Evolutionary conservation across 345 rosid genomes (phyloP).

Genomic region (Citrus maxima): DNA sequence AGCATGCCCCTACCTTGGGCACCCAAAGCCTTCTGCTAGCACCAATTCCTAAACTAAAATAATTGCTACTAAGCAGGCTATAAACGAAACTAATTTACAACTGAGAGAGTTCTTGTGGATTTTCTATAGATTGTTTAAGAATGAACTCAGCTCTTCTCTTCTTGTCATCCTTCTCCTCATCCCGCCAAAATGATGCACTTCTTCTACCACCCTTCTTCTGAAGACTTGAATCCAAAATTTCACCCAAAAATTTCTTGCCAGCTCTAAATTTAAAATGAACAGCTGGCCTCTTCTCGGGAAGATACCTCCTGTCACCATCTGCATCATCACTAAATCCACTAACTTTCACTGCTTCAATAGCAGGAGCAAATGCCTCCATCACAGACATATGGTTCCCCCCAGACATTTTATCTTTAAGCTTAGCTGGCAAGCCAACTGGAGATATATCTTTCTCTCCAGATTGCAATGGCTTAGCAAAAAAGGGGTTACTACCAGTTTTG

Average conservation of each 20-base stretch:
- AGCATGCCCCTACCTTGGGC: constrained; percentile 6
- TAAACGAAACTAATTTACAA: constrained; percentile 40
- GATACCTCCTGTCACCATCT: constrained; percentile 39
- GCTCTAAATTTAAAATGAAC: constrained; percentile 55
- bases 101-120: constrained; percentile 85
- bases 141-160: constrained; percentile 94
- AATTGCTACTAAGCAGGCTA: constrained; percentile 7
- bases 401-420: constrained; percentile 25
- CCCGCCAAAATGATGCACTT: constrained; percentile 41
- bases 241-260: constrained; percentile 63
- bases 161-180: constrained; percentile 92
- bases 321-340: constrained; percentile 37
- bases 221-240: constrained; percentile 56
- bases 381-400: constrained; percentile 44
- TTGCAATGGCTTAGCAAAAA: constrained; percentile 37
- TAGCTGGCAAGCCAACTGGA: constrained; percentile 31
- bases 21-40: constrained; percentile 14
- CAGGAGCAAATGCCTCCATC: constrained; percentile 79
- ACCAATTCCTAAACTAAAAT: constrained; percentile 19
- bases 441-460: constrained; percentile 54
- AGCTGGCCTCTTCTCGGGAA: constrained; percentile 52
- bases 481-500: constrained; percentile 28
- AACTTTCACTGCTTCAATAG: constrained; percentile 64
- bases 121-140: constrained; percentile 81
- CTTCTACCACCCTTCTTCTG: constrained; percentile 50